Conservation (phyloP, 2,329 filamentous ascomycete species). For the Talaromyces marneffei region DNA sequence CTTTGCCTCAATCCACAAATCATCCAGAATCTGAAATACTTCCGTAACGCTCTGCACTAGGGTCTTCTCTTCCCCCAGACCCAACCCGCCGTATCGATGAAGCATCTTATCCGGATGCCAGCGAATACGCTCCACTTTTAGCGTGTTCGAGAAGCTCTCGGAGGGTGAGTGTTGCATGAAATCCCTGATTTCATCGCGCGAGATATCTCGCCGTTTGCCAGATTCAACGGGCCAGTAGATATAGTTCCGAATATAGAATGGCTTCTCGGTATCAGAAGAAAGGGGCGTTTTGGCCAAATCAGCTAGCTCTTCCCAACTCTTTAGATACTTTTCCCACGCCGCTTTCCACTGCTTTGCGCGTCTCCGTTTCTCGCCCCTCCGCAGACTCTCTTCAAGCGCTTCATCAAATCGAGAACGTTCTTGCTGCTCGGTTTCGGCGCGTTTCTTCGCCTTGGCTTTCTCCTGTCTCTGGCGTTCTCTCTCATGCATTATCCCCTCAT, state of each 20-base stretch:
- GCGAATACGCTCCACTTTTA: slow-evolving; percentile 80
- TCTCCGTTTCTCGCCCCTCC: slow-evolving; percentile 59
- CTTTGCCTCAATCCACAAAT: slow-evolving; percentile 64
- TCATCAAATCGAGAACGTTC: slow-evolving; percentile 46
- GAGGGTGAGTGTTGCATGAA: slow-evolving; percentile 61
- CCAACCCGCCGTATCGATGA: slow-evolving; percentile 68
- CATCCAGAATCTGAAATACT: slow-evolving; percentile 86
- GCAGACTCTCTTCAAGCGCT: slow-evolving; percentile 65
- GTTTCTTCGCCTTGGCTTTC: slow-evolving; percentile 41
- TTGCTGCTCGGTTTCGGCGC: slow-evolving; percentile 28
- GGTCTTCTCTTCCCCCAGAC: slow-evolving; percentile 66
- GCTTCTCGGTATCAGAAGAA: slow-evolving; percentile 14
- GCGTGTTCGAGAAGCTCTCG: slow-evolving; percentile 41
- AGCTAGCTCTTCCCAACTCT: slow-evolving; percentile 55
- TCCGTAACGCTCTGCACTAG: slow-evolving; percentile 66
- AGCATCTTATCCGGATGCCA: slow-evolving; percentile 99
- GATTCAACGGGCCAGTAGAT: slow-evolving; percentile 70
- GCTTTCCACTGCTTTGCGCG: slow-evolving; percentile 43
- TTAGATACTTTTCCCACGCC: slow-evolving; percentile 60
- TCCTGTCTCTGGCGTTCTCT: slow-evolving; percentile 56
- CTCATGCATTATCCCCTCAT: slow-evolving; percentile 76
- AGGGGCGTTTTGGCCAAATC: slow-evolving; percentile 15
- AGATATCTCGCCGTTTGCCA: slow-evolving; percentile 53
- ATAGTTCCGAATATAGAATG: slow-evolving; percentile 32
- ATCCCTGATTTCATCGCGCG: slow-evolving; percentile 55